Base-by-base conservation (phyloP, 1,284 basidiomycete genomes). In the Boletus semigastroideus region DNA sequence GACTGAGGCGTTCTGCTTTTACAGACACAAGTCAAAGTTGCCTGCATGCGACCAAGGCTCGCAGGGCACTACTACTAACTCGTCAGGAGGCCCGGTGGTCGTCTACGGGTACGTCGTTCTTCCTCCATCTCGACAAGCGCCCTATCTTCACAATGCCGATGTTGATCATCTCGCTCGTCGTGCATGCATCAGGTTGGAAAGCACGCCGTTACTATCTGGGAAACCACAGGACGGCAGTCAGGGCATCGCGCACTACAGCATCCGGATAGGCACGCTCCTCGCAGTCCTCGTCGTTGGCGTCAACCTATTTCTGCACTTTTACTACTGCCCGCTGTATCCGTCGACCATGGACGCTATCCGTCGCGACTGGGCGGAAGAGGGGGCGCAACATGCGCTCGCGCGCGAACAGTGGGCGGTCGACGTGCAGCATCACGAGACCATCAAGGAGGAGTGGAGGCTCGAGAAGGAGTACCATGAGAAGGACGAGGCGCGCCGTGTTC, bases 381-480 rank as follows among this genome's bases (percentile, higher is more conserved):
- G 9, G 1, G 19, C 11, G 4, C n/a, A 33, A 1, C 51, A 58
- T 3, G 22, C 20, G 0, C 10, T 53, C 16, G 0, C 36, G 0
- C 45, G 2, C 7, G 47, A 55, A 25, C 17, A 44, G 4, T 64
- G 60, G 62, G 37, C 4, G 8, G 47, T 49, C 1, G 59, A 61
- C 22, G 5, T 46, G 22, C 42, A 46, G 14, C 38, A 55, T 2
- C 63, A 56, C 11, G 25, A 5, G 4, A 4, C 36, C 6, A 14
- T 31, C 0, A 13, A 25, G 20, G 28, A 43, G n/a, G 16, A 46
- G 5, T 65, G 63, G 63, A 43, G 51, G 9, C 31, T 44, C 5
- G 22, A 65, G 16, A 28, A 3, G 1, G 41, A 61, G 17, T 42
- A 41, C 51, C 62, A 65, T 16, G 49, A 63, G 6, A 43, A 16